These are phyloP conservation scores for Nemania bipapillata DNA, from an alignment of 2,329 filamentous ascomycete species.

Conservation along the genomic window DNA sequence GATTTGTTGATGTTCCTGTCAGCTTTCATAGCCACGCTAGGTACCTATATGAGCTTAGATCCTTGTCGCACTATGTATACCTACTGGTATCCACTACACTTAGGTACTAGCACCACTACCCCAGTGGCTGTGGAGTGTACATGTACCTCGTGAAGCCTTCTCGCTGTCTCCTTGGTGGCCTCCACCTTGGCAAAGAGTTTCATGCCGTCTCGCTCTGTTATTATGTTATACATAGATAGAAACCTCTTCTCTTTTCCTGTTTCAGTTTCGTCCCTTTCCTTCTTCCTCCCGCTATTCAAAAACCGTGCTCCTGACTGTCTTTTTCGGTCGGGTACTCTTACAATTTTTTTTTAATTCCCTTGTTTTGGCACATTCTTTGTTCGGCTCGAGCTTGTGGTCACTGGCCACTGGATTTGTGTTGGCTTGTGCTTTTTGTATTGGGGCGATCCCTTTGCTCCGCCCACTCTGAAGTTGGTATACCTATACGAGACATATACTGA, in stretches of 20 bases:
- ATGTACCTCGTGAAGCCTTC: neutral
- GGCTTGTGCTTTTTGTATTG: neutral
- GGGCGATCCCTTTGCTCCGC: slow-evolving; percentile 16
- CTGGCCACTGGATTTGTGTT: slow-evolving; percentile 3
- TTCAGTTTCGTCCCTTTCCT: neutral
- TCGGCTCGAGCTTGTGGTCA: neutral
- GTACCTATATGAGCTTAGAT: neutral
- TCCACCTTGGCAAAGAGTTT: slow-evolving; percentile 9
- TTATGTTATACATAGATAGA: slow-evolving; percentile 9
- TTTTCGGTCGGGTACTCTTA: neutral
- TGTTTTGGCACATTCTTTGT: slow-evolving; percentile 5
- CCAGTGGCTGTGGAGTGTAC: neutral
- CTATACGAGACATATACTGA: neutral
- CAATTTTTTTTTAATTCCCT: neutral
- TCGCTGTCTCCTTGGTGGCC: neutral
- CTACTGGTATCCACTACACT: neutral
- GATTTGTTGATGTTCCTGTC: neutral
- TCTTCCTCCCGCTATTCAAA: neutral
- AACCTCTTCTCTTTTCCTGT: neutral
- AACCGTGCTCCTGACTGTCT: neutral
- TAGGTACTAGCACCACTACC: too few relatives aligned
- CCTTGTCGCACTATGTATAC: neutral
- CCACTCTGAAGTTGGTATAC: neutral
- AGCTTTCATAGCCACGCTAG: neutral
- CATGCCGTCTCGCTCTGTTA: neutral